phyloP scores from a whole-genome alignment of 169 alveolate species.

The Eimeria mitis region DNA sequence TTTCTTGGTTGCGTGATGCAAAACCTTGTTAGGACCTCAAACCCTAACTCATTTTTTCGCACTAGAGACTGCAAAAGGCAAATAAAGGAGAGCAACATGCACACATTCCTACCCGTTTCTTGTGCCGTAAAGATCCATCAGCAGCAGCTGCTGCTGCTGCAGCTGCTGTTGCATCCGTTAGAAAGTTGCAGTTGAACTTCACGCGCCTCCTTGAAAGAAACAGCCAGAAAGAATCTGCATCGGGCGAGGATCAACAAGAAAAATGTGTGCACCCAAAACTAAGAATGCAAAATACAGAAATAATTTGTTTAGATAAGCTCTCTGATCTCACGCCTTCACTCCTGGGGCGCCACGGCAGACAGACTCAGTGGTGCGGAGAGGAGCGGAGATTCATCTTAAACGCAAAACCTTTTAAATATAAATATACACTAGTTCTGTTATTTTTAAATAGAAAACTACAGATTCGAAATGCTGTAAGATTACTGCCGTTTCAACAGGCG shows the following conservation, averaged over 20 bases:
- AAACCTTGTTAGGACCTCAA: not conserved
- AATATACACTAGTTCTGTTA: not conserved
- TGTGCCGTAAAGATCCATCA: not conserved
- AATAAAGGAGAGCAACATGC: too few relatives aligned
- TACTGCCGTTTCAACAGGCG: not conserved
- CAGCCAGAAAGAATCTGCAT: not conserved
- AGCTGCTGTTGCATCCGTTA: not conserved
- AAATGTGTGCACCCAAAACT: not conserved
- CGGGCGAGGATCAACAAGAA: not conserved
- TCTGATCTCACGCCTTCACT: not conserved
- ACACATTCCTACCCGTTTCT: too few relatives aligned
- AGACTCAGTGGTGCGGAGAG: not conserved
- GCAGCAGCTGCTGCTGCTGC: not conserved
- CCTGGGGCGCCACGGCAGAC: not conserved
- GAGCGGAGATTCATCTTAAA: not conserved
- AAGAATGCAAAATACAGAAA: not conserved
- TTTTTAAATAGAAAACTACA: not conserved
- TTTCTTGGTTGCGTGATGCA: not conserved
- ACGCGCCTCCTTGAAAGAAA: not conserved
- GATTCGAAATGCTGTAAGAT: not conserved
- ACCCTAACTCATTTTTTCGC: not conserved
- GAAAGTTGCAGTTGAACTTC: not conserved
- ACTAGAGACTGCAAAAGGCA: not conserved
- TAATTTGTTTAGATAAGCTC: not conserved
- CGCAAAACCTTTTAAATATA: not conserved